phyloP scores from a whole-genome alignment of 441 rosid genomes.

The Gossypium schwendimanii region DNA sequence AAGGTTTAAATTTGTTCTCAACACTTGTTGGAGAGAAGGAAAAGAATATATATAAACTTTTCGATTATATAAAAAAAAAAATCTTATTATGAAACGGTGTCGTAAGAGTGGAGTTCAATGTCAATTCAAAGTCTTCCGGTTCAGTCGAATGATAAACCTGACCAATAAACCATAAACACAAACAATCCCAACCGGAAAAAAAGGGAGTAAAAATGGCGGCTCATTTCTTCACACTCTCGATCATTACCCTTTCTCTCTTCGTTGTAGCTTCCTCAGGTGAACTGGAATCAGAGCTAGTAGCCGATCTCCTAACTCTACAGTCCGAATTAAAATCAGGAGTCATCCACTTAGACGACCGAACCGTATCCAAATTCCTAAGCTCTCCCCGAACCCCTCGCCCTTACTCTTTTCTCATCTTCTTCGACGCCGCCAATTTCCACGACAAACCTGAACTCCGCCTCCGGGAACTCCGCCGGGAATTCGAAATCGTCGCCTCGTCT shows the following conservation, averaged over 20 bases:
- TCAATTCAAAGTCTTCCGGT: neutral
- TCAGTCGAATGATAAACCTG: neutral
- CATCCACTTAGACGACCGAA: constrained; percentile 70
- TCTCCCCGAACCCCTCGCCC: constrained; percentile 61
- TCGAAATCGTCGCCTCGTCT: constrained; percentile 56
- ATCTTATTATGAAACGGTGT: neutral
- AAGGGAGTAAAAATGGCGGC: constrained; percentile 35
- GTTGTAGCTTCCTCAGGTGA: constrained; percentile 17
- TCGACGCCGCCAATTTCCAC: constrained; percentile 84
- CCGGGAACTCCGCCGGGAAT: constrained; percentile 60
- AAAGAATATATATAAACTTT: too few relatives aligned
- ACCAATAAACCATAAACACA: neutral
- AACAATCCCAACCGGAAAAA: neutral
- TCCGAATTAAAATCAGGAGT: constrained; percentile 55
- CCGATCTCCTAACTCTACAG: constrained; percentile 49
- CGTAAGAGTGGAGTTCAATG: neutral
- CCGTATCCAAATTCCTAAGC: constrained; percentile 56
- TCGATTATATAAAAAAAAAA: too few relatives aligned
- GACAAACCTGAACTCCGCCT: constrained; percentile 71
- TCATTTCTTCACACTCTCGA: constrained; percentile 11
- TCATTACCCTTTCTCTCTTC: constrained; percentile 17
- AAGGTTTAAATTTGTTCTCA: too few relatives aligned
- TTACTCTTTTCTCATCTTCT: constrained; percentile 77
- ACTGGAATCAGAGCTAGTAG: constrained; percentile 35
- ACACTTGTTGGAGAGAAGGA: too few relatives aligned